These are phyloP conservation scores for Starmerella bombicola DNA, from an alignment of 805 yeast species.

Conservation along the genomic window DNA sequence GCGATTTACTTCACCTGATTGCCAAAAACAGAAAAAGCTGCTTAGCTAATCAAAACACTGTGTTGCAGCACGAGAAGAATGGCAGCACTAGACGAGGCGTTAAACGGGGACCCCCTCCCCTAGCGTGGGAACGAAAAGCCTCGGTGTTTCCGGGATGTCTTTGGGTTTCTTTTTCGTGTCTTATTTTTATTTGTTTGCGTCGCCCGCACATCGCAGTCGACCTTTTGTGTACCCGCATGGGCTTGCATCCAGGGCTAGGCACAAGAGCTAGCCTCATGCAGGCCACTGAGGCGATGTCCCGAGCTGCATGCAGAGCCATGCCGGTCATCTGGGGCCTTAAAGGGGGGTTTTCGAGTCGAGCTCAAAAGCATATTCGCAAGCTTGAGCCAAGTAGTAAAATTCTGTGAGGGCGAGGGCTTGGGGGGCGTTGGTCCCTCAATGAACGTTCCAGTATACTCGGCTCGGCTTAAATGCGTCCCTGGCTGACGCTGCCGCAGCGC, in stretches of 20 bases:
- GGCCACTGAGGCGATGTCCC: neutral
- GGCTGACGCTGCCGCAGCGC: no score
- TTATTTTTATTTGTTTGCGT: neutral
- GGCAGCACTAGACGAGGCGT: neutral
- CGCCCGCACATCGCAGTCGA: neutral
- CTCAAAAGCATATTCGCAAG: no score
- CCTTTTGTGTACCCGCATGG: neutral
- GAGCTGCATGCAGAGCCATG: conserved; percentile 2
- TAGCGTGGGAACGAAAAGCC: neutral
- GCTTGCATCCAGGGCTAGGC: no score
- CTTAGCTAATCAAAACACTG: conserved; percentile 15
- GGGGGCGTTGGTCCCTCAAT: no score
- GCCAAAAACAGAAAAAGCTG: conserved; percentile 15
- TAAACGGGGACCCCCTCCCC: neutral
- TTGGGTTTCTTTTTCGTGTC: no score
- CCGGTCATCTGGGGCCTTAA: neutral
- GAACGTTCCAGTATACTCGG: no score
- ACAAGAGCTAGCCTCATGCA: no score
- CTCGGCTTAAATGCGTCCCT: no score
- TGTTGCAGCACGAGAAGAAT: no score
- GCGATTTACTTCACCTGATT: conserved; percentile 10
- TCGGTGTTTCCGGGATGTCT: neutral
- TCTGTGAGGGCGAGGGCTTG: no score
- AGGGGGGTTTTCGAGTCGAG: neutral
- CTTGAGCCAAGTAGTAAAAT: no score